A percentile compares a stretch with the other conserved stretches of the same genome.
phyloP scores from a whole-genome alignment of 306 rosid genomes.

The Dicorynia guianensis region DNA sequence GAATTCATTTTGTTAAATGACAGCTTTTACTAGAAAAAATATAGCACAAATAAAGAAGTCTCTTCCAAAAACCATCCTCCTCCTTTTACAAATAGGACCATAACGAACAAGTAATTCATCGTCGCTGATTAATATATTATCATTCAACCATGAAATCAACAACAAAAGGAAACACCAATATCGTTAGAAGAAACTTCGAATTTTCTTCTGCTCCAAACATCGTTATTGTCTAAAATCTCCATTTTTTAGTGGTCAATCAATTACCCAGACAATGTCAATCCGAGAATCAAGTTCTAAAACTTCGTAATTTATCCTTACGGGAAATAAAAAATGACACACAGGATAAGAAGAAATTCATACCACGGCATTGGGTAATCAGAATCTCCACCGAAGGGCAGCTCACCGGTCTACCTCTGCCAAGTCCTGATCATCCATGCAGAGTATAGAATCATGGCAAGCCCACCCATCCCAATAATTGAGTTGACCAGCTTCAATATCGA shows the following conservation, averaged over 20 bases:
- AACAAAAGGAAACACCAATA: slow-evolving; percentile 6
- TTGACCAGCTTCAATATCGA: slow-evolving; percentile 79
- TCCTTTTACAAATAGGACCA: neutral
- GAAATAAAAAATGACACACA: neutral
- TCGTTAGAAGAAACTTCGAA: neutral
- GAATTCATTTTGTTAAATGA: slow-evolving; percentile 11
- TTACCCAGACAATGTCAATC: neutral
- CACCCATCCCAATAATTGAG: slow-evolving; percentile 78
- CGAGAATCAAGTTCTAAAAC: neutral
- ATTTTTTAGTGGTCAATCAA: neutral
- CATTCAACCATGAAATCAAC: neutral
- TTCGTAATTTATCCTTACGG: neutral
- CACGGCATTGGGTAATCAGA: slow-evolving; percentile 67
- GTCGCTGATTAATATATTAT: neutral
- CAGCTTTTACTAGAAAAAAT: slow-evolving; percentile 17
- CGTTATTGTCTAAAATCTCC: neutral
- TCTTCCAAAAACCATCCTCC: neutral
- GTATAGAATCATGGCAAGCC: slow-evolving; percentile 74
- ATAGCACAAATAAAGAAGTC: neutral
- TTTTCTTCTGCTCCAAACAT: neutral
- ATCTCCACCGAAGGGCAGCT: slow-evolving; percentile 57
- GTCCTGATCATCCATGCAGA: slow-evolving; percentile 76
- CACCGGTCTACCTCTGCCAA: slow-evolving; percentile 67
- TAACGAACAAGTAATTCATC: neutral
- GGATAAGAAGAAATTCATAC: slow-evolving; percentile 40